These are phyloP conservation scores for Sutorius australiensis DNA, from an alignment of 768 basidiomycete species.

Conservation along the genomic window DNA sequence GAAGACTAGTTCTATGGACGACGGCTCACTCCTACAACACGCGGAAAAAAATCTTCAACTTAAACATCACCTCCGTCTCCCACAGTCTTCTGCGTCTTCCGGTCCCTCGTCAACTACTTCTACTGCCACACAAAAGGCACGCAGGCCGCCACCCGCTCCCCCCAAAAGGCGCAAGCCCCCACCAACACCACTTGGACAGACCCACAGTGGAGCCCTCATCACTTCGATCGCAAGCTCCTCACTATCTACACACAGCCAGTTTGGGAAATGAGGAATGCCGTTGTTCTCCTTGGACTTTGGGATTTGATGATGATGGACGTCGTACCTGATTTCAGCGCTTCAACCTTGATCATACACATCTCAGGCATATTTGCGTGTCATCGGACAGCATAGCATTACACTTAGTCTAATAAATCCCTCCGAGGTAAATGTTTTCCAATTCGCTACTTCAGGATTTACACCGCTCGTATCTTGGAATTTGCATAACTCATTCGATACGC, in stretches of 20 bases:
- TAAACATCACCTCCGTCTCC: constrained; percentile 14
- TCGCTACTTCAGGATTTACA: constrained; percentile 3
- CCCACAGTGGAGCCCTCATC: constrained; percentile 52
- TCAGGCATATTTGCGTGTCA: constrained; percentile 18
- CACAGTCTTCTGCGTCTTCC: constrained; percentile 19
- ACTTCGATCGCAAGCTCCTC: constrained; percentile 52
- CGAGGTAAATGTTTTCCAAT: constrained; percentile 10
- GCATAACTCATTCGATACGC: neutral
- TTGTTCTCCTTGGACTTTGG: constrained; percentile 4
- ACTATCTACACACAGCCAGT: constrained; percentile 16
- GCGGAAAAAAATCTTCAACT: constrained; percentile 15
- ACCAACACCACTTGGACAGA: constrained; percentile 53
- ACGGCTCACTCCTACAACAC: constrained; percentile 18
- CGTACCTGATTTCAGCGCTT: constrained; percentile 7
- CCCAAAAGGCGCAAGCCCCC: constrained; percentile 69
- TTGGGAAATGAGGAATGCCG: constrained; percentile 14
- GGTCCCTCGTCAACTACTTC: constrained; percentile 14
- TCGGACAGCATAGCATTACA: constrained; percentile 23
- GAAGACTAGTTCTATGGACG: constrained; percentile 27
- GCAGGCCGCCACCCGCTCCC: constrained; percentile 64
- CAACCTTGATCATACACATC: constrained; percentile 9
- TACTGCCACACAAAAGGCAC: constrained; percentile 25
- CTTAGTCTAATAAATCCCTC: constrained; percentile 11
- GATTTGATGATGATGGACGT: constrained; percentile 4
- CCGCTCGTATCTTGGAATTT: neutral